Evolutionary conservation across 345 rosid genomes (phyloP).

Genomic region (Murraya koenigii): DNA sequence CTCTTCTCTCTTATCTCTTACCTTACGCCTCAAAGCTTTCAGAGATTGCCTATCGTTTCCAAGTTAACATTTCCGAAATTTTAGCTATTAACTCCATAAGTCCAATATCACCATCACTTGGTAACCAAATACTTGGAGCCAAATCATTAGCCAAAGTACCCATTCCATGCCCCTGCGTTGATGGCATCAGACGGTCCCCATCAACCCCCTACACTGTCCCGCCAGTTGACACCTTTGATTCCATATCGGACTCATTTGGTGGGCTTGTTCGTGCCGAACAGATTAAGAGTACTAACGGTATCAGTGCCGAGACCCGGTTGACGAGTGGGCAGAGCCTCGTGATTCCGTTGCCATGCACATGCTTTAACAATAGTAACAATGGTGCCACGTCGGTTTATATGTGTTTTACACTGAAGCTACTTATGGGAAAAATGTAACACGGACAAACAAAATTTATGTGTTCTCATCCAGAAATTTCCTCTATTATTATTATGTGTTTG

Average conservation of each 20-base stretch:
- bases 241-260: slow-evolving; percentile 19
- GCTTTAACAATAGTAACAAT: slow-evolving; percentile 23
- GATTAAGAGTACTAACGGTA: neutral
- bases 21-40: slow-evolving; percentile 24
- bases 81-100: slow-evolving; percentile 21
- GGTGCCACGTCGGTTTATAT: slow-evolving; percentile 16
- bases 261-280: slow-evolving; percentile 24
- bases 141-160: slow-evolving; percentile 14
- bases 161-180: slow-evolving; percentile 30
- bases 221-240: slow-evolving; percentile 15
- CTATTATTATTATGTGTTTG: neutral
- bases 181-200: slow-evolving; percentile 20
- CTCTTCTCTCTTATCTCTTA: slow-evolving; percentile 26
- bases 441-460: neutral
- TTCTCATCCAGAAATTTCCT: neutral
- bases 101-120: neutral
- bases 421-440: neutral
- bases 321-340: slow-evolving; percentile 12
- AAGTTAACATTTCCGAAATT: slow-evolving; percentile 11
- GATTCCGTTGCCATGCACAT: slow-evolving; percentile 19
- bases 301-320: slow-evolving; percentile 13
- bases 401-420: neutral
- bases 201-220: slow-evolving; percentile 10
- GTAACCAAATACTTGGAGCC: slow-evolving; percentile 10
- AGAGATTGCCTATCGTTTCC: slow-evolving; percentile 22